Conservation (phyloP, 208 protist genomes). For the Balamuthia mandrillaris region DNA sequence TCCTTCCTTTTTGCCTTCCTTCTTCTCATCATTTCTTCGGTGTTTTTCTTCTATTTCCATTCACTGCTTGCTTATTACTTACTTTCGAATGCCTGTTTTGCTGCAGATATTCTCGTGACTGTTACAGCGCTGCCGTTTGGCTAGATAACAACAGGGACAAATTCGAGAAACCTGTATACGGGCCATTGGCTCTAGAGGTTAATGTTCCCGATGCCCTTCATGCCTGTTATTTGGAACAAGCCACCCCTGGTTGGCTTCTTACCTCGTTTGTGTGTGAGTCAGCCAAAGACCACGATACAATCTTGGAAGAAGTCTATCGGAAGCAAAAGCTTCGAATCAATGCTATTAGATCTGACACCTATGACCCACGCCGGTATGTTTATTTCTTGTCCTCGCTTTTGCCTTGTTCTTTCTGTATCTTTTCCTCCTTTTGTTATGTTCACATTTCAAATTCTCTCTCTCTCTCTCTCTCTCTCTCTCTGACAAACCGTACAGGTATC, state of each 20-base stretch:
- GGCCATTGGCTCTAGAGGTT: slow-evolving; percentile 49
- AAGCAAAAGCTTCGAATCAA: slow-evolving; percentile 23
- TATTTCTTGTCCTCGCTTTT: background rate
- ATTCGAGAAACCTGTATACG: slow-evolving; percentile 47
- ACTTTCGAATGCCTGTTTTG: background rate
- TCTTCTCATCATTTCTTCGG: background rate
- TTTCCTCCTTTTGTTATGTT: background rate
- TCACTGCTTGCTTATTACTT: background rate
- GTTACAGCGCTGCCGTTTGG: background rate
- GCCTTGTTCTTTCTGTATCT: background rate
- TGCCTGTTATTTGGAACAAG: slow-evolving; percentile 40
- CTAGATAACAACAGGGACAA: slow-evolving; percentile 35
- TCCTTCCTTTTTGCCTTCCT: too few species aligned
- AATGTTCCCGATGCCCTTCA: slow-evolving; percentile 22
- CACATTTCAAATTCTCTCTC: background rate
- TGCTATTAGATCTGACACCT: background rate
- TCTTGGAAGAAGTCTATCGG: slow-evolving; percentile 5
- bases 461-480: background rate
- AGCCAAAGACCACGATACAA: background rate
- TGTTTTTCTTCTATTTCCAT: background rate
- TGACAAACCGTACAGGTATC: too few species aligned
- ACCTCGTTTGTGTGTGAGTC: background rate
- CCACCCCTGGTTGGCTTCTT: background rate
- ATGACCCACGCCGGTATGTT: background rate
- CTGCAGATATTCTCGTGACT: background rate